Evolutionary conservation across 805 yeast genomes (phyloP), one percentile per base, ranked within the genome.

Genomic region (Kuraishia borneana): DNA sequence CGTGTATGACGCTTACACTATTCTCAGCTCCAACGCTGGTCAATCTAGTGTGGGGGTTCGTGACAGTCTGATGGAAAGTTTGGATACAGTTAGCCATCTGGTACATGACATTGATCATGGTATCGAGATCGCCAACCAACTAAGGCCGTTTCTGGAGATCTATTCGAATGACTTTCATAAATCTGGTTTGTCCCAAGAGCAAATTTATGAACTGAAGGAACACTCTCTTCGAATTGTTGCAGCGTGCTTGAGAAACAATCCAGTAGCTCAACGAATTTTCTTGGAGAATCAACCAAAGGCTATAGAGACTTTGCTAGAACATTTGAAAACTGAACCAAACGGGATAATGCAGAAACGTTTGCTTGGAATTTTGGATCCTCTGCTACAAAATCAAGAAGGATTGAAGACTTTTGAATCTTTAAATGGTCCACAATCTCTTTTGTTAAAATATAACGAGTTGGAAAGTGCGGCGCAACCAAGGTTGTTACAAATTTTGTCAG

Each of bases 231-330:
- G 85, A 39, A 61, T 80, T 20, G 59, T 87, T 38, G 77, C 82
- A 0, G 65, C 83, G 4, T 55, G 88, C 4, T 53, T 85, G 30
- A 65, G 95, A 45, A 85, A 85, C 50, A 87, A 87, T 48, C 75
- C 73, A 2, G 70, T 68, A 2, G 85, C 87, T 1, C 49, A 47
- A 29, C 36, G 6, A 32, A 34, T 2, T 44, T 47, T 30, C 32
- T 52, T 17, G 30, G 36, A 6, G 37, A 47, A 10, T 42, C 45
- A 2, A 33, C 33, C 47, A 45, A 30, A 42, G 3, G 35, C 45
- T 0, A 18, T 40, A 4, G 35, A 37, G 1, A 35, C 29, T 7
- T 37, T 44, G 3, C 34, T 47, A 6, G 7, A 10, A 5, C 29
- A 37, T 17, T 27, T 45, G 12, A 16, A 29, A 12, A 12, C 9